Evolutionary conservation across 1,139 yeast genomes (phyloP).

Genomic region (Pichia cactophila): DNA sequence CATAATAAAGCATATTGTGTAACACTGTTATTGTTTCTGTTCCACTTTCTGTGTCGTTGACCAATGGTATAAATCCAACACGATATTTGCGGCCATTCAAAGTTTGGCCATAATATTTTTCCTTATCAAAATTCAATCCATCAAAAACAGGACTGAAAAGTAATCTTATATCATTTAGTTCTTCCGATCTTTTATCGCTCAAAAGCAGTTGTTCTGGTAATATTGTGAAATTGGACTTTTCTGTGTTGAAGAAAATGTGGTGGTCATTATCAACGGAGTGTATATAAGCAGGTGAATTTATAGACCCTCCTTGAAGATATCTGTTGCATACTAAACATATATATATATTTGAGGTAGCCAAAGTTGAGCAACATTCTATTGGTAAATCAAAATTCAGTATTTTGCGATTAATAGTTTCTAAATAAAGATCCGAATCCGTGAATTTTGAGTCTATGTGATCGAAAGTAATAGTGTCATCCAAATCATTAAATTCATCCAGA

Average conservation of each 20-base stretch:
- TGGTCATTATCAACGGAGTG: conserved; percentile 61
- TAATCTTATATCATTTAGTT: conserved; percentile 45
- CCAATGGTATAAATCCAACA: conserved; percentile 63
- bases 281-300: conserved; percentile 54
- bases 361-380: conserved; percentile 55
- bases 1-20: conserved; percentile 47
- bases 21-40: neutral
- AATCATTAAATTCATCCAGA: conserved; percentile 12
- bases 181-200: conserved; percentile 21
- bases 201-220: conserved; percentile 56
- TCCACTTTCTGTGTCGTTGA: conserved; percentile 42
- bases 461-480: conserved; percentile 4
- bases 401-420: conserved; percentile 49
- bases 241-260: conserved; percentile 54
- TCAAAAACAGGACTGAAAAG: conserved; percentile 48
- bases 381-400: conserved; percentile 65
- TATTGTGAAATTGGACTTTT: conserved; percentile 41
- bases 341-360: conserved; percentile 55
- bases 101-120: conserved; percentile 29
- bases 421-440: conserved; percentile 29
- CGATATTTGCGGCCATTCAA: conserved; percentile 38
- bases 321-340: conserved; percentile 71
- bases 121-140: conserved; percentile 24
- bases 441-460: neutral
- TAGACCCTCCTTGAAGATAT: conserved; percentile 62